phyloP scores from a whole-genome alignment of 495 filamentous ascomycete species.

The Lophiotrema nucula region DNA sequence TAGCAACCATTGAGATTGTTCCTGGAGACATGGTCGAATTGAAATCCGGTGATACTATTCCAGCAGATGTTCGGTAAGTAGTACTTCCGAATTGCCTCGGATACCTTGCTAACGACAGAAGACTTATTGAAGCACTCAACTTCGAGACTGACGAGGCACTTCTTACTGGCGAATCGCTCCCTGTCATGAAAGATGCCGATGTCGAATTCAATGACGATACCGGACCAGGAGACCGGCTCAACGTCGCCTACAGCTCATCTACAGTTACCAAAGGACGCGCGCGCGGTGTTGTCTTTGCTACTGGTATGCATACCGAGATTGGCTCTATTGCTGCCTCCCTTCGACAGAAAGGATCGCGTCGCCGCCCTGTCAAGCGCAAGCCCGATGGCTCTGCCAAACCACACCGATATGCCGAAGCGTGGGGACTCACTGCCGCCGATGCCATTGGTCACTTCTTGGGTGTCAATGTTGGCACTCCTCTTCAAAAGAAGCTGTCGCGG shows the following conservation, averaged over 20 bases:
- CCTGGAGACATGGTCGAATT: slow-evolving; percentile 78
- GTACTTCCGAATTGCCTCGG: neutral
- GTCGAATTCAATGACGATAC: slow-evolving; percentile 45
- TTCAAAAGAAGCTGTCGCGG: slow-evolving; percentile 70
- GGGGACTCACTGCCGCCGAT: slow-evolving; percentile 63
- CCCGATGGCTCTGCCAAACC: slow-evolving; percentile 42
- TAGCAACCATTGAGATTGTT: slow-evolving; percentile 71
- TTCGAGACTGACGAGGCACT: slow-evolving; percentile 73
- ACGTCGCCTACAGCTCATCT: slow-evolving; percentile 70
- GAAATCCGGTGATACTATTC: slow-evolving; percentile 68
- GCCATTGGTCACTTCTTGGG: slow-evolving; percentile 59
- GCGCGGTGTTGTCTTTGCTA: slow-evolving; percentile 66
- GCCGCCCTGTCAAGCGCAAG: slow-evolving; percentile 44
- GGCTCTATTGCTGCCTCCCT: slow-evolving; percentile 64
- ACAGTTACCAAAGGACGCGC: slow-evolving; percentile 70
- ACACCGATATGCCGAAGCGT: slow-evolving; percentile 67
- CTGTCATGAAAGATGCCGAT: slow-evolving; percentile 56
- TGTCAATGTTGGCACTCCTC: slow-evolving; percentile 56
- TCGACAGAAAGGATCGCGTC: slow-evolving; percentile 44
- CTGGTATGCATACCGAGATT: slow-evolving; percentile 70
- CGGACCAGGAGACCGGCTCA: slow-evolving; percentile 66
- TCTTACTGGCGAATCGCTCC: slow-evolving; percentile 75
- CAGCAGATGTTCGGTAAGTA: slow-evolving; percentile 59
- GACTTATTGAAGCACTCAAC: slow-evolving; percentile 65
- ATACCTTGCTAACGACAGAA: slow-evolving; percentile 3